Evolutionary conservation across 345 rosid genomes (phyloP).

Genomic region (Pugionium cornutum): DNA sequence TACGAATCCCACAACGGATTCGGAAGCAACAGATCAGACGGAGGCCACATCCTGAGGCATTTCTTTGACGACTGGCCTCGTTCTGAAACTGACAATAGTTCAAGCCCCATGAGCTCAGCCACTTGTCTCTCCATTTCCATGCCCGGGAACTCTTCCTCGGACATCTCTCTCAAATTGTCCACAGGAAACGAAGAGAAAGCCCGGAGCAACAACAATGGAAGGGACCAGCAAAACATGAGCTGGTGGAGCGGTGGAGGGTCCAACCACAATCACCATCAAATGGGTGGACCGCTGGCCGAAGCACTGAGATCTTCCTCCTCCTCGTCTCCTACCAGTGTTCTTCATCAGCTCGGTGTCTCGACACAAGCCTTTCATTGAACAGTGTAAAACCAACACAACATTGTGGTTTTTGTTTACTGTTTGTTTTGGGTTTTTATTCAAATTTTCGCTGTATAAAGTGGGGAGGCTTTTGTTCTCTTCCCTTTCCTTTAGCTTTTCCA

Average conservation of each 20-base stretch:
- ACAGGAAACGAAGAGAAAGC: constrained; percentile 61
- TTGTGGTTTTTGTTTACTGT: constrained; percentile 4
- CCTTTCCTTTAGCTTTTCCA: neutral
- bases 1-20: constrained; percentile 47
- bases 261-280: constrained; percentile 40
- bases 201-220: constrained; percentile 32
- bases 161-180: constrained; percentile 81
- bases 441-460: constrained; percentile 20
- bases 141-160: constrained; percentile 71
- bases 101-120: constrained; percentile 46
- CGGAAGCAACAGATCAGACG: constrained; percentile 42
- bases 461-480: constrained; percentile 32
- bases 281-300: constrained; percentile 95
- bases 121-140: constrained; percentile 72
- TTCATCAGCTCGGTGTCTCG: constrained; percentile 53
- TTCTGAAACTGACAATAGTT: constrained; percentile 47
- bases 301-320: constrained; percentile 66
- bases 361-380: constrained; percentile 42
- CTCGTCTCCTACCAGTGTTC: constrained; percentile 77
- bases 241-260: constrained; percentile 67
- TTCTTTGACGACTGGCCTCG: constrained; percentile 95
- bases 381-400: constrained; percentile 29
- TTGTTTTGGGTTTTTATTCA: constrained; percentile 20
- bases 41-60: constrained; percentile 67
- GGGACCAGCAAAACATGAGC: constrained; percentile 56